Base-by-base conservation (phyloP, 2,329 filamentous ascomycete genomes). In the Penicillium psychrosexuale region DNA sequence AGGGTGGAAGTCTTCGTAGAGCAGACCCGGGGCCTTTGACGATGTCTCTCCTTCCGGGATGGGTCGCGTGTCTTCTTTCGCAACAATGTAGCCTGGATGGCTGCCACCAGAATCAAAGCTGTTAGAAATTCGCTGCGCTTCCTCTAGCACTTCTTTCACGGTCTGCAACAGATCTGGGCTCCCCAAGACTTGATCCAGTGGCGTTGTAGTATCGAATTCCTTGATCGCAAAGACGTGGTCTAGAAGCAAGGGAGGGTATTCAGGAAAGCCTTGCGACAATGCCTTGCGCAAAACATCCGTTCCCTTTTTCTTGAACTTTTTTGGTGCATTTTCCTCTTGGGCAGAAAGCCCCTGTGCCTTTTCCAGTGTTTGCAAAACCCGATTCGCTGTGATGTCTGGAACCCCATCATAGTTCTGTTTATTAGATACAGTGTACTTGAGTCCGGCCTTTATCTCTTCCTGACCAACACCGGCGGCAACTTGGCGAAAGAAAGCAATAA, bases 1-100 rank as follows among this genome's bases (percentile, higher is more conserved):
- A 0, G 94, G 94, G 64, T 97, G 93, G 65, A 97, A 97, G 66
- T 99, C 94, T 51, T 97, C 89, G 67, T 97, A 99, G 2, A 96
- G 77, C 6, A 94, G 69, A 11, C 69, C 73, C 47, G 65, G 70
- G 56, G 63, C 61, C 45, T 70, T 63, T 38, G 64, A 57, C 0
- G 57, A 22, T 54, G 71, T 72, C 8, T 79, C 77, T 4, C 76
- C 72, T 15, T 65, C 65, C 36, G 52, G 55, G 9, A 75, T 77
- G 12, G 75, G 65, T 47, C 73, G 74, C 52, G 58, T 61, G 56
- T 74, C 69, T 52, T 73, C 73, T 60, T 85, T 95, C 0, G 91
- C 91, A 57, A 99, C 82, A 56, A 99, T 97, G 70, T 93, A 97
- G 0, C 94, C 93, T 43, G 84, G 90, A 44, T 88, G 84, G 3